A percentile compares a stretch with the other conserved stretches of the same genome.
phyloP scores from a whole-genome alignment of 352 stramenopile genomes.

The Pythium phragmitis region DNA sequence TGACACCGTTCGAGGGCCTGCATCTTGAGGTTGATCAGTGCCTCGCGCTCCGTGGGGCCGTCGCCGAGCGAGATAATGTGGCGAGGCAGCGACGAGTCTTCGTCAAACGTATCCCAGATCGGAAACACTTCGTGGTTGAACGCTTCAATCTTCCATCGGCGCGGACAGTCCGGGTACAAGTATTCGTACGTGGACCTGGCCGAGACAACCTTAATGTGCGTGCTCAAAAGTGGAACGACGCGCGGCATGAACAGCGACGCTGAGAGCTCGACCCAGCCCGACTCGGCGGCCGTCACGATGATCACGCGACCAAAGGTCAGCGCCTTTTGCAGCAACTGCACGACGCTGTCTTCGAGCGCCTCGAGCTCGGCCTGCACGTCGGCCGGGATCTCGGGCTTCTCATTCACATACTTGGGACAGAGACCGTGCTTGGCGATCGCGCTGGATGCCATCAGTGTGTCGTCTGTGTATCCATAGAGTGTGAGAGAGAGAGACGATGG shows the following conservation, averaged over 20 bases:
- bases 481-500: neutral
- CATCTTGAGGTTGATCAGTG: constrained; percentile 86
- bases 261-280: constrained; percentile 89
- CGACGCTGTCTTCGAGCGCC: constrained; percentile 73
- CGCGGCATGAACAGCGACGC: constrained; percentile 86
- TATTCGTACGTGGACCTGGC: constrained; percentile 89
- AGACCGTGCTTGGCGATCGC: constrained; percentile 77
- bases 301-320: constrained; percentile 76
- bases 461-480: constrained; percentile 41
- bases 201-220: constrained; percentile 86
- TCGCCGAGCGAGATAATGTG: constrained; percentile 85
- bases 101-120: constrained; percentile 66
- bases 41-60: constrained; percentile 78
- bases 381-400: constrained; percentile 70
- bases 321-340: constrained; percentile 70
- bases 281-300: constrained; percentile 89
- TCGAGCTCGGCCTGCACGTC: constrained; percentile 75
- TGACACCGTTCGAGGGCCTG: constrained; percentile 77
- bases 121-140: constrained; percentile 87
- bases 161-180: constrained; percentile 80
- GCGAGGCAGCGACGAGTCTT: constrained; percentile 55
- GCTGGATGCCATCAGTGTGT: constrained; percentile 81
- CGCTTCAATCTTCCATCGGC: constrained; percentile 88
- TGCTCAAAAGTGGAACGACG: constrained; percentile 74
- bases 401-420: constrained; percentile 85